Evolutionary conservation across 345 rosid genomes (phyloP).

Genomic region (Iberis pinnata): DNA sequence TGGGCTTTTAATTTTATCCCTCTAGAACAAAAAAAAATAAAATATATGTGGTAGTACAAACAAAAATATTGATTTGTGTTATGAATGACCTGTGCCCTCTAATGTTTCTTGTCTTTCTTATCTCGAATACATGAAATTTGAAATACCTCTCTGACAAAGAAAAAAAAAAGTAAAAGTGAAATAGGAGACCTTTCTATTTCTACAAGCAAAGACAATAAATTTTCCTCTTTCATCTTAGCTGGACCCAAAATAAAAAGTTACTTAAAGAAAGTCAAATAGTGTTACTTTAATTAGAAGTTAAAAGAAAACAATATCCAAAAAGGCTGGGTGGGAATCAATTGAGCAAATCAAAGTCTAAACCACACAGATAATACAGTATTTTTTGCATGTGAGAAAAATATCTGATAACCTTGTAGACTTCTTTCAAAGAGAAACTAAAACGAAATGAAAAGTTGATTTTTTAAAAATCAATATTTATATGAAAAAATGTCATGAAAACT

Average conservation of each 20-base stretch:
- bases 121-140: slow-evolving; percentile 12
- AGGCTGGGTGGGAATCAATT: slow-evolving; percentile 11
- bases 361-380: slow-evolving; percentile 3
- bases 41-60: no score
- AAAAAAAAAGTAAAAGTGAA: slow-evolving; percentile 24
- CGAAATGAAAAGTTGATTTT: no score
- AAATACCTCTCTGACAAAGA: slow-evolving; percentile 12
- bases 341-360: background rate
- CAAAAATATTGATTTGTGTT: no score
- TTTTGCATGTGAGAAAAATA: no score
- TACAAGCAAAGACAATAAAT: slow-evolving; percentile 23
- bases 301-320: background rate
- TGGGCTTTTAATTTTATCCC: no score
- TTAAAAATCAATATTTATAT: no score
- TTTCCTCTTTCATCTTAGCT: no score
- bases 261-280: slow-evolving; percentile 19
- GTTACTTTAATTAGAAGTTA: slow-evolving; percentile 11
- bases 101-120: background rate
- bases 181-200: slow-evolving; percentile 18
- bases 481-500: no score
- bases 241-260: background rate
- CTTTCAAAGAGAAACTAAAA: no score
- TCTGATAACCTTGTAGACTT: no score
- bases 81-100: background rate
- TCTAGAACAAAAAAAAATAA: no score